These are phyloP conservation scores for Vitis hybrid DNA, from an alignment of 177 flowering plant genomes.

Conservation along the genomic window DNA sequence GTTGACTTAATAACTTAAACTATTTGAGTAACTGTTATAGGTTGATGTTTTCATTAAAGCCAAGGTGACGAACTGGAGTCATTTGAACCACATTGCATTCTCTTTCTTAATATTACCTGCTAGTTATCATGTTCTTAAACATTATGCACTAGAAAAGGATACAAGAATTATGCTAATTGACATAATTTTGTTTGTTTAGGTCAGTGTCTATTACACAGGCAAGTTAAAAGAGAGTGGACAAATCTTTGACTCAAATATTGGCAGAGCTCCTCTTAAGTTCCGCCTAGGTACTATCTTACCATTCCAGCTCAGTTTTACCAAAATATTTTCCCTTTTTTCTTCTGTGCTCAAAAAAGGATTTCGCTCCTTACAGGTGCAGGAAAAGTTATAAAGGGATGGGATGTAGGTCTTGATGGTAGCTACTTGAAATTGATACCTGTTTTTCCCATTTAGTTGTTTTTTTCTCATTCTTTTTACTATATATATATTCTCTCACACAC, in stretches of 20 bases:
- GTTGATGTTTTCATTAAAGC: neutral
- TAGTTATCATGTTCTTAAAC: neutral
- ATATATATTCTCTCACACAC: no score
- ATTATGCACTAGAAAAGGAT: neutral
- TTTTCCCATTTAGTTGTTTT: neutral
- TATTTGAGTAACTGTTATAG: no score
- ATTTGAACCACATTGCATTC: neutral
- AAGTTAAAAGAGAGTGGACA: slow-evolving; percentile 39
- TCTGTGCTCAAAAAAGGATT: neutral
- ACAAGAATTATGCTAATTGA: neutral
- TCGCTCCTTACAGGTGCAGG: slow-evolving; percentile 25
- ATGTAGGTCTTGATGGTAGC: slow-evolving; percentile 48
- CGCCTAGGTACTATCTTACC: slow-evolving; percentile 35
- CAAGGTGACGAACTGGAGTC: neutral
- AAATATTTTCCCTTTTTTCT: neutral
- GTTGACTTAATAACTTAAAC: no score
- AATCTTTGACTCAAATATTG: slow-evolving; percentile 33
- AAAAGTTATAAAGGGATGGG: slow-evolving; percentile 34
- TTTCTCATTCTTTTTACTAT: neutral
- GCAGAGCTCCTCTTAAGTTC: slow-evolving; percentile 35
- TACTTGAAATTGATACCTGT: neutral
- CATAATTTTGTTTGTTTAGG: slow-evolving; percentile 24
- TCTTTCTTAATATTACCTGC: neutral
- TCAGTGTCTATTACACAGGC: slow-evolving; percentile 32
- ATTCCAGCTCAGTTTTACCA: no score